These are phyloP conservation scores for Salix udensis DNA, from an alignment of 345 rosid species.

Conservation along the genomic window DNA sequence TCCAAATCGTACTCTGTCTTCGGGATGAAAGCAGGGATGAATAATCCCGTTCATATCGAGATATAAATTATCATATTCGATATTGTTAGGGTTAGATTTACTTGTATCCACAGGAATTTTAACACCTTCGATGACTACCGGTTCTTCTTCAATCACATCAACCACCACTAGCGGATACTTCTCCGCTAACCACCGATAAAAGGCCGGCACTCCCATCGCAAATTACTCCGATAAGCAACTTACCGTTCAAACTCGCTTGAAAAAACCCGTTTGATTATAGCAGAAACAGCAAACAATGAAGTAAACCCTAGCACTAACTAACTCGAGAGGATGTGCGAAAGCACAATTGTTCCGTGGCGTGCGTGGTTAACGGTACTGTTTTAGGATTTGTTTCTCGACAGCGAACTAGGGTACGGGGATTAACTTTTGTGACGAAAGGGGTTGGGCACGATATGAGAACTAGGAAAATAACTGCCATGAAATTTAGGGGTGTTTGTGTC, in stretches of 20 bases:
- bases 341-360: not conserved
- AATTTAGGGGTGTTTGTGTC: constrained; percentile 3
- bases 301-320: not conserved
- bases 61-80: constrained; percentile 84
- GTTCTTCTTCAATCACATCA: constrained; percentile 82
- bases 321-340: not conserved
- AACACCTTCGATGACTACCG: constrained; percentile 58
- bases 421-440: not conserved
- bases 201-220: constrained; percentile 88
- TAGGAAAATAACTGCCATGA: not conserved
- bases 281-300: not conserved
- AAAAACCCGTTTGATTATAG: not conserved
- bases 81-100: constrained; percentile 67
- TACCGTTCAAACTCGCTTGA: not conserved
- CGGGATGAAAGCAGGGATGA: constrained; percentile 98
- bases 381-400: not conserved
- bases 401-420: constrained; percentile 3
- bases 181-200: constrained; percentile 92
- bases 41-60: constrained; percentile 99
- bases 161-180: constrained; percentile 70
- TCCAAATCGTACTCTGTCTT: constrained; percentile 55
- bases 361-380: not conserved
- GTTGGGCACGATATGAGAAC: not conserved
- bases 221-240: not conserved
- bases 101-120: constrained; percentile 78